Conservation (phyloP, 2,329 filamentous ascomycete species). For the Ascochyta clinopodiicola region DNA sequence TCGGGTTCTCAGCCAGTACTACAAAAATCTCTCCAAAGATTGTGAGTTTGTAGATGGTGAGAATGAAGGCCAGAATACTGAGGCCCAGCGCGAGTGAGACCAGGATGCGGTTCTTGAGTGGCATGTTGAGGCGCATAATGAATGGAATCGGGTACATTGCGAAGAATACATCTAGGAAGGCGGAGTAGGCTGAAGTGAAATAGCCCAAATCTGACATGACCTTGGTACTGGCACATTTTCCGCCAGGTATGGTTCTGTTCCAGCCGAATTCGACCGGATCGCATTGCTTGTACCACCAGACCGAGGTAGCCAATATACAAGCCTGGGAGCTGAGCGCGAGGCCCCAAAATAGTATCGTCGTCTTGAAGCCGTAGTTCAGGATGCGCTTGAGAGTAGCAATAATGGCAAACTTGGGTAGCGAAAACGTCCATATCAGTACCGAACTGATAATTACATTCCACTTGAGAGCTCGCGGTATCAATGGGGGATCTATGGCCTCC, state of each 20-base stretch:
- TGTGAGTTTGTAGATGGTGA: conserved; percentile 10
- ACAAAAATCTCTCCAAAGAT: conserved; percentile 10
- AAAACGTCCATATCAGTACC: conserved; percentile 10
- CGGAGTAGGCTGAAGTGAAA: conserved; percentile 8
- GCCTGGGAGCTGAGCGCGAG: conserved; percentile 8
- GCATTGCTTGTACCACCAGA: conserved; percentile 11
- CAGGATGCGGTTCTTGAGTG: conserved; percentile 11
- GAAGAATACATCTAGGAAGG: conserved; percentile 11
- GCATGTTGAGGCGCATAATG: conserved; percentile 9
- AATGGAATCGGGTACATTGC: conserved; percentile 6
- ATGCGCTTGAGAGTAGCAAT: conserved; percentile 7
- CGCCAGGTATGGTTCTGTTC: conserved; percentile 7
- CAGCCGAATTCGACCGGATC: conserved; percentile 3
- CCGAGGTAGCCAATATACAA: conserved; percentile 7
- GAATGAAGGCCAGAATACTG: conserved; percentile 9
- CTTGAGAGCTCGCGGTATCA: conserved; percentile 6
- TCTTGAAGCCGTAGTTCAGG: conserved; percentile 6
- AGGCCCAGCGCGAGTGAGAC: conserved; percentile 8
- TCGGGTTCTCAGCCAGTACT: conserved; percentile 5
- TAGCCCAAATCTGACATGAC: conserved; percentile 10
- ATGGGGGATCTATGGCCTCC: background rate
- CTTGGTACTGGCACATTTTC: conserved; percentile 11
- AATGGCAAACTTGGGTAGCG: conserved; percentile 9
- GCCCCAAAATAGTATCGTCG: conserved; percentile 6
- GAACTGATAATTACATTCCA: conserved; percentile 10